These are phyloP conservation scores for Hirschioporus abietinus DNA, from an alignment of 768 basidiomycete species.

Conservation along the genomic window DNA sequence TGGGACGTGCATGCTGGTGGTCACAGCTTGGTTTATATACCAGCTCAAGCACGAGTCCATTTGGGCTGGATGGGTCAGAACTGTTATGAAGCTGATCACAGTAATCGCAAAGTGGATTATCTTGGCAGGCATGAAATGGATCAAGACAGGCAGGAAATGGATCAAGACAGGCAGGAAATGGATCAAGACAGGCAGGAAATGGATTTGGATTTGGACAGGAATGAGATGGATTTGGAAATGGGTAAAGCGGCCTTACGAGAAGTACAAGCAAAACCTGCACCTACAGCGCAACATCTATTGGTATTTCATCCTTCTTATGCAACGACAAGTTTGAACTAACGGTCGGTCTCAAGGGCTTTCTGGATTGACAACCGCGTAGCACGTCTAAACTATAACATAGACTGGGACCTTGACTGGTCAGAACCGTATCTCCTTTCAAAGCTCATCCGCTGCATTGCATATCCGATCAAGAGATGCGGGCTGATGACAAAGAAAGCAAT, in stretches of 20 bases:
- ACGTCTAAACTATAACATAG: not conserved
- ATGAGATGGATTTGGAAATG: not conserved
- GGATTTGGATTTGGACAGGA: too few relatives aligned
- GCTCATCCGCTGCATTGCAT: not conserved
- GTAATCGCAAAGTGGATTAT: too few relatives aligned
- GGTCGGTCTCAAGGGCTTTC: not conserved
- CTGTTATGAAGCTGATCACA: too few relatives aligned
- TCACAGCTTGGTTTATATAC: not conserved
- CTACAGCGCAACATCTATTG: not conserved
- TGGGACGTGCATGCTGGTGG: not conserved
- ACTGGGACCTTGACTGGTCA: not conserved
- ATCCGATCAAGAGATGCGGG: not conserved
- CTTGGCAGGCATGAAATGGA: too few relatives aligned
- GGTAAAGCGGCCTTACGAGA: too few relatives aligned
- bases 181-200: too few relatives aligned
- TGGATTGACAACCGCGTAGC: not conserved
- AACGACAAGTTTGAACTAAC: not conserved
- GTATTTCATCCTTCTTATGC: not conserved
- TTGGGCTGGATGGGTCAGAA: not conserved
- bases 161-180: not conserved
- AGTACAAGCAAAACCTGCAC: not conserved
- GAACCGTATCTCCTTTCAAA: not conserved
- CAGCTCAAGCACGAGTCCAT: not conserved
- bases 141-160: too few relatives aligned
- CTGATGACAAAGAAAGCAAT: not conserved